These are phyloP conservation scores for Rhodomyrtus tomentosa DNA, from an alignment of 345 rosid genomes.

Conservation along the genomic window DNA sequence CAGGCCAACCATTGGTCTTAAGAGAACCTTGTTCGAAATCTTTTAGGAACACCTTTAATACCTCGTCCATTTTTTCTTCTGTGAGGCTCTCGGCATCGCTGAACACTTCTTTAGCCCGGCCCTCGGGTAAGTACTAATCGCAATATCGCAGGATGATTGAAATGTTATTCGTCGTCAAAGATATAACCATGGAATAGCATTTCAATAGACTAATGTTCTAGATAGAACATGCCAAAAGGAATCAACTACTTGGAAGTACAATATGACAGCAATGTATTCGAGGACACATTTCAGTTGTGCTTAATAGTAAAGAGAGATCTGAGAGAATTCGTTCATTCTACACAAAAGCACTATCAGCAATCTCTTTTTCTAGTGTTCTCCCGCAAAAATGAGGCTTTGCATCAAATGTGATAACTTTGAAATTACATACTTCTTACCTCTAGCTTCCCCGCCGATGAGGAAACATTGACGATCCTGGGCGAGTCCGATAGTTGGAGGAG, in stretches of 20 bases:
- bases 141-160: background rate
- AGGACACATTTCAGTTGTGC: background rate
- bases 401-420: background rate
- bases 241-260: background rate
- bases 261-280: background rate
- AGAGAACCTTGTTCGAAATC: constrained; percentile 25
- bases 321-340: background rate
- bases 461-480: constrained; percentile 39
- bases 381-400: background rate
- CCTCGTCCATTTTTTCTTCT: constrained; percentile 29
- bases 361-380: background rate
- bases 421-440: constrained; percentile 10
- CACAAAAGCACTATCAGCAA: background rate
- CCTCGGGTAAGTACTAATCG: constrained; percentile 17
- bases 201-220: background rate
- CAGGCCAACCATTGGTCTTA: constrained; percentile 24
- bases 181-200: background rate
- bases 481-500: constrained; percentile 36
- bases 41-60: constrained; percentile 21
- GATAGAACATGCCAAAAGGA: background rate
- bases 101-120: constrained; percentile 26
- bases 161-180: background rate
- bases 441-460: constrained; percentile 25
- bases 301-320: background rate
- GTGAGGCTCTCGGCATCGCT: constrained; percentile 29